Evolutionary conservation across 257 asterid genomes (phyloP).

Genomic region (Capsicum rhomboideum): DNA sequence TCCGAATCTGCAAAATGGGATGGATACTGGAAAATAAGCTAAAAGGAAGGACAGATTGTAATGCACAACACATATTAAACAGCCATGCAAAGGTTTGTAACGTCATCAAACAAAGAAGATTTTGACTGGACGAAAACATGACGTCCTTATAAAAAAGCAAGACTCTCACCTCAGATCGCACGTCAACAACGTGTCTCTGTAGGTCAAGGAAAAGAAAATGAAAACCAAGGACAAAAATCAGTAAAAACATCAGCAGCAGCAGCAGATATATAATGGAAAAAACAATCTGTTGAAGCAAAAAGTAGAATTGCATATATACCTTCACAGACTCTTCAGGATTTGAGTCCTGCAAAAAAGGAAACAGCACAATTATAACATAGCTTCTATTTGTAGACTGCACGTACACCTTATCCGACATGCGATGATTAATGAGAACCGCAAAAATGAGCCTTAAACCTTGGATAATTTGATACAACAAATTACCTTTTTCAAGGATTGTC

Average conservation of each 20-base stretch:
- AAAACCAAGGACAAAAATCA: background rate
- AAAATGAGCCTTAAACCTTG: background rate
- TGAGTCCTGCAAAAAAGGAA: too few relatives aligned
- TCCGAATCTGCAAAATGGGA: constrained; percentile 5
- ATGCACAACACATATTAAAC: background rate
- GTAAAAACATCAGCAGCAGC: background rate
- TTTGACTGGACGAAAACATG: background rate
- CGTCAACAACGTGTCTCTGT: constrained; percentile 59
- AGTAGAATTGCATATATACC: constrained; percentile 26
- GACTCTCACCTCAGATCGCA: constrained; percentile 69
- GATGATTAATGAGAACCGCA: background rate
- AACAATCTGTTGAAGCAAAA: background rate
- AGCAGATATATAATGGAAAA: background rate
- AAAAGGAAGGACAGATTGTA: background rate
- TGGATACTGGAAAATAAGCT: background rate
- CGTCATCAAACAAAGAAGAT: background rate
- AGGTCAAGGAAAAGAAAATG: background rate
- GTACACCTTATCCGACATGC: background rate
- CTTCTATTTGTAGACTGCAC: background rate
- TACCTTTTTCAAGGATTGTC: constrained; percentile 64
- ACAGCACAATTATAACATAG: too few relatives aligned
- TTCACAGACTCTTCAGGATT: constrained; percentile 27
- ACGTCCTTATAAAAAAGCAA: background rate
- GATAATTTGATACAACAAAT: background rate
- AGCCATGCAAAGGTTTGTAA: background rate